These are phyloP conservation scores for Sideroxylon spinosum DNA, from an alignment of 179 eudicot species.

Conservation along the genomic window DNA sequence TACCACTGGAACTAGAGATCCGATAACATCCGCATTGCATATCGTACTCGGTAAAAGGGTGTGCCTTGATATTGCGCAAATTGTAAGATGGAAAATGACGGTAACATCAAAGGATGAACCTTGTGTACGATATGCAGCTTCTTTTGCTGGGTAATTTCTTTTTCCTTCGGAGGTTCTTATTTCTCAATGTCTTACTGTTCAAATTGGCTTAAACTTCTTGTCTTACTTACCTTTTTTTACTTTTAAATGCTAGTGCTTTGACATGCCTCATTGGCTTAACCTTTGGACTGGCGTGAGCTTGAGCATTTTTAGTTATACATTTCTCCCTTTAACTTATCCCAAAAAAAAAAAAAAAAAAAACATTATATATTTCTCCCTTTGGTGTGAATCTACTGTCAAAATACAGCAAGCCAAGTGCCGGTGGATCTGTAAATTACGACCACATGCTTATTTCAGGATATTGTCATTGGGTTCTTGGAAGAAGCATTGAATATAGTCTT, in stretches of 20 bases:
- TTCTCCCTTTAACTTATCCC: neutral
- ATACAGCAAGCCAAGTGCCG: neutral
- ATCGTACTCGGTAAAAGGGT: constrained; percentile 93
- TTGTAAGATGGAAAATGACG: constrained; percentile 81
- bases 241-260: neutral
- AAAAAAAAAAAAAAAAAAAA: too few species aligned
- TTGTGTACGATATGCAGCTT: constrained; percentile 89
- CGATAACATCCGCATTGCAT: constrained; percentile 89
- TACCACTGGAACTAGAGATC: constrained; percentile 92
- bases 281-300: neutral
- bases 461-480: too few species aligned
- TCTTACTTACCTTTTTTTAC: neutral
- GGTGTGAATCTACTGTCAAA: neutral
- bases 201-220: neutral
- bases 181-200: neutral
- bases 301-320: neutral
- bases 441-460: neutral
- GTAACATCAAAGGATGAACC: constrained; percentile 65
- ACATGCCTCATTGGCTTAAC: neutral
- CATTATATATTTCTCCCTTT: neutral
- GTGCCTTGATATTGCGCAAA: constrained; percentile 91
- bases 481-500: too few species aligned
- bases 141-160: constrained; percentile 80
- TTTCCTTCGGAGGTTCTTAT: neutral
- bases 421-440: neutral